Conservation (phyloP, 129 eudicot genomes). For the Flaveria bidentis region DNA sequence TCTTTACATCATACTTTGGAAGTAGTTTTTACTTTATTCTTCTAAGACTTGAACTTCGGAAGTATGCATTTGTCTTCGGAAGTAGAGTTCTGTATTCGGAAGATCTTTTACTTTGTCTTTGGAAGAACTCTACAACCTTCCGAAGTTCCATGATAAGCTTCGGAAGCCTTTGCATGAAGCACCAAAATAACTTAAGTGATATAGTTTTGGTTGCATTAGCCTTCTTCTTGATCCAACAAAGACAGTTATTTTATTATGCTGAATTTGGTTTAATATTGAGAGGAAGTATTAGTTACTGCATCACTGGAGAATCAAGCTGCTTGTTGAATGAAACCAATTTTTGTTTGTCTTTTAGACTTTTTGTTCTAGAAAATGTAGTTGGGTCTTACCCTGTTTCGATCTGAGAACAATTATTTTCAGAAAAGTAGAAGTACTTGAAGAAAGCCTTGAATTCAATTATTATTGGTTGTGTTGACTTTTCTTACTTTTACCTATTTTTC, state of each 20-base stretch:
- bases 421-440: neutral
- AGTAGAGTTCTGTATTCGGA: no score
- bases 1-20: no score
- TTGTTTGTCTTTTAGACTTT: neutral
- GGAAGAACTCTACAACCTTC: no score
- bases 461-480: neutral
- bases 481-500: slow-evolving; percentile 9
- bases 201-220: no score
- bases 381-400: neutral
- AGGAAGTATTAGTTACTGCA: neutral
- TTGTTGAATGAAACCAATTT: neutral
- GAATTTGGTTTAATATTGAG: neutral
- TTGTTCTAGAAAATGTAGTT: slow-evolving; percentile 1
- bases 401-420: neutral
- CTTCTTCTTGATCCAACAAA: no score
- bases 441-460: neutral
- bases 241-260: neutral
- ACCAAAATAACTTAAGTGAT: no score
- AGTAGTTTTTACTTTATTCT: no score
- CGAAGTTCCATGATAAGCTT: no score
- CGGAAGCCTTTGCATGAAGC: no score
- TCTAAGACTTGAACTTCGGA: no score
- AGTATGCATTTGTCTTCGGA: no score
- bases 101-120: no score
- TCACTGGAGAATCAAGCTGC: neutral